These are phyloP conservation scores for Ceratocystis harringtonii DNA, from an alignment of 2,329 filamentous ascomycete species.

Conservation along the genomic window DNA sequence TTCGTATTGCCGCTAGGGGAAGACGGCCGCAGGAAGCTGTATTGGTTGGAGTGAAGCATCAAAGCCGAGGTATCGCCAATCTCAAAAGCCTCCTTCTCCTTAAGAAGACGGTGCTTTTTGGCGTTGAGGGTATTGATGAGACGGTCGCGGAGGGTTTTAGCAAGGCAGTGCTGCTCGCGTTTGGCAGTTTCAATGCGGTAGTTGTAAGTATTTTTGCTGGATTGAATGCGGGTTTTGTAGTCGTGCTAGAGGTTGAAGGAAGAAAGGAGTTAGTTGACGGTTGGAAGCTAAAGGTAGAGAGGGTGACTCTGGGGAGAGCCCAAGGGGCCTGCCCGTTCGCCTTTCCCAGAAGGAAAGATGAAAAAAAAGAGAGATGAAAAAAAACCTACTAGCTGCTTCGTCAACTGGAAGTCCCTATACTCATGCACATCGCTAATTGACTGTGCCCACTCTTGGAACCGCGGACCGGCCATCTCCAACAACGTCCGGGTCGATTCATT, in stretches of 20 bases:
- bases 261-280: neutral
- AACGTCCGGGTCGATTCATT: slow-evolving; percentile 38
- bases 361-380: neutral
- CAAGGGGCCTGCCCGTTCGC: too few relatives aligned
- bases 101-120: slow-evolving; percentile 48
- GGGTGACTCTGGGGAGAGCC: neutral
- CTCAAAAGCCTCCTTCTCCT: slow-evolving; percentile 53
- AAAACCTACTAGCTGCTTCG: slow-evolving; percentile 58
- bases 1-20: slow-evolving; percentile 51
- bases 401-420: slow-evolving; percentile 68
- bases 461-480: slow-evolving; percentile 62
- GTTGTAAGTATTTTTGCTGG: slow-evolving; percentile 43
- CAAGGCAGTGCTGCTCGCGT: slow-evolving; percentile 44
- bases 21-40: slow-evolving; percentile 47
- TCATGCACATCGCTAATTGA: slow-evolving; percentile 81
- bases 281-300: neutral
- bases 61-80: slow-evolving; percentile 51
- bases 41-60: slow-evolving; percentile 53
- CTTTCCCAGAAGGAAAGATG: neutral
- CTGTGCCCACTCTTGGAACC: slow-evolving; percentile 72
- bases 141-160: slow-evolving; percentile 48
- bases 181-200: slow-evolving; percentile 49
- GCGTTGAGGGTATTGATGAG: slow-evolving; percentile 49
- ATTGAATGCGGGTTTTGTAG: slow-evolving; percentile 45
- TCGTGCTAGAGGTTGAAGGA: slow-evolving; percentile 34